Conservation (phyloP, 805 yeast species). For the Candida ipomoeae region DNA sequence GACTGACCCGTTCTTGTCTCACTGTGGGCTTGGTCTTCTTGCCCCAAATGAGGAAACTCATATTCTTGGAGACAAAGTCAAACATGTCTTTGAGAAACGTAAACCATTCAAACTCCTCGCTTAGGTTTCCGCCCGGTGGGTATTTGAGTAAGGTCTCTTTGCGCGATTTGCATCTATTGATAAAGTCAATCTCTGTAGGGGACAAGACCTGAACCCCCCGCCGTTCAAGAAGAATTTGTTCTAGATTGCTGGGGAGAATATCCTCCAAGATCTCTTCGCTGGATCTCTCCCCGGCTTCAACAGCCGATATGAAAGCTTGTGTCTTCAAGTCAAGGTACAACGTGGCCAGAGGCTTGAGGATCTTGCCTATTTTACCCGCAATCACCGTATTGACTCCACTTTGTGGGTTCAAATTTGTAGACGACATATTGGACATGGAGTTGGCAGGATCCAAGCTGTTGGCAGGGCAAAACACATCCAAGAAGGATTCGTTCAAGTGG, state of each 20-base stretch:
- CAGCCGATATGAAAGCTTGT: slow-evolving; percentile 88
- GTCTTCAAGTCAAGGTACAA: slow-evolving; percentile 85
- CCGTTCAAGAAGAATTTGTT: slow-evolving; percentile 40
- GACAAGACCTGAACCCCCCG: slow-evolving; percentile 44
- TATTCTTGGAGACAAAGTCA: slow-evolving; percentile 72
- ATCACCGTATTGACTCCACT: slow-evolving; percentile 30
- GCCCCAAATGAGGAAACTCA: slow-evolving; percentile 72
- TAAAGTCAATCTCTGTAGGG: slow-evolving; percentile 77
- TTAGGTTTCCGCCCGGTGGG: slow-evolving; percentile 47
- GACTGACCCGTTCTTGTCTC: slow-evolving; percentile 4
- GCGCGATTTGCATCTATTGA: slow-evolving; percentile 68
- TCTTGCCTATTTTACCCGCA: slow-evolving; percentile 47
- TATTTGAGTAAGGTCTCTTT: slow-evolving; percentile 54
- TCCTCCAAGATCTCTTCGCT: slow-evolving; percentile 66
- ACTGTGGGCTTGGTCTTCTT: slow-evolving; percentile 32
- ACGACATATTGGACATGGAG: slow-evolving; percentile 34
- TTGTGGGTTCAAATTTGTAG: slow-evolving; percentile 29
- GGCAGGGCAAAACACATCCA: slow-evolving; percentile 83
- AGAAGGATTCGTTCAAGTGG: slow-evolving; percentile 75
- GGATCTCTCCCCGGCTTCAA: slow-evolving; percentile 60
- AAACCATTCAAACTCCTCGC: slow-evolving; percentile 81
- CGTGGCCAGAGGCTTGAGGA: slow-evolving; percentile 76
- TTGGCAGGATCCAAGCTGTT: slow-evolving; percentile 51
- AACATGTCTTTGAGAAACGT: slow-evolving; percentile 73
- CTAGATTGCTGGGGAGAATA: slow-evolving; percentile 67